Conservation (phyloP, 73 alveolate species). For the Tetrahymena elliotti region DNA sequence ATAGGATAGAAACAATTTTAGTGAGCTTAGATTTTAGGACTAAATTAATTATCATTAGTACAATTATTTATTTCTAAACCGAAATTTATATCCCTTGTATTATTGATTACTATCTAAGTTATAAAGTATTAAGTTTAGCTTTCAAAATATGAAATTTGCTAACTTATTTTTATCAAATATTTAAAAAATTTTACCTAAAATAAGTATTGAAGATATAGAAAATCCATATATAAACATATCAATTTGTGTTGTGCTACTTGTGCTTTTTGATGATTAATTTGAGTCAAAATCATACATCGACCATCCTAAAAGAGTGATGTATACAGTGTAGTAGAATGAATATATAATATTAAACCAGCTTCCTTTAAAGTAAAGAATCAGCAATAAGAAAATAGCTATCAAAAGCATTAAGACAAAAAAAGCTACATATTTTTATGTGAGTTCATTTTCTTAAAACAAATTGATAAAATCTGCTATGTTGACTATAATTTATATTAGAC, state of each 20-base stretch:
- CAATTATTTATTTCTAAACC: neutral
- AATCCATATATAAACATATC: neutral
- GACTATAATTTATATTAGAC: neutral
- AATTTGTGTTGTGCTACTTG: neutral
- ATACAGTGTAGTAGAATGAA: neutral
- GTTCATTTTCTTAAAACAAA: neutral
- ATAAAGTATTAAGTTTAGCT: neutral
- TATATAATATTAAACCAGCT: neutral
- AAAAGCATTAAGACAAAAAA: neutral
- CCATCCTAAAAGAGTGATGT: neutral
- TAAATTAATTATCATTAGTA: neutral
- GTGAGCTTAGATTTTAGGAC: neutral
- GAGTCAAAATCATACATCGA: neutral
- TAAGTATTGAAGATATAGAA: neutral
- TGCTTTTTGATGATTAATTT: neutral
- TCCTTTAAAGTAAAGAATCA: neutral
- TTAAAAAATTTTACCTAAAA: neutral
- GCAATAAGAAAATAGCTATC: neutral
- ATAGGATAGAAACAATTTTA: too few relatives aligned
- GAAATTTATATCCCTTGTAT: neutral
- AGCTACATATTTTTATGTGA: neutral
- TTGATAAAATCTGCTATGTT: neutral
- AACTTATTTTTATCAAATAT: neutral
- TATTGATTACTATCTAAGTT: neutral
- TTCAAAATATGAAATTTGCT: neutral